Percentiles rank a stretch among this genome's conserved stretches.
These are phyloP conservation scores for Nigrospora sphaerica DNA, from an alignment of 2,329 filamentous ascomycete genomes.

Conservation along the genomic window DNA sequence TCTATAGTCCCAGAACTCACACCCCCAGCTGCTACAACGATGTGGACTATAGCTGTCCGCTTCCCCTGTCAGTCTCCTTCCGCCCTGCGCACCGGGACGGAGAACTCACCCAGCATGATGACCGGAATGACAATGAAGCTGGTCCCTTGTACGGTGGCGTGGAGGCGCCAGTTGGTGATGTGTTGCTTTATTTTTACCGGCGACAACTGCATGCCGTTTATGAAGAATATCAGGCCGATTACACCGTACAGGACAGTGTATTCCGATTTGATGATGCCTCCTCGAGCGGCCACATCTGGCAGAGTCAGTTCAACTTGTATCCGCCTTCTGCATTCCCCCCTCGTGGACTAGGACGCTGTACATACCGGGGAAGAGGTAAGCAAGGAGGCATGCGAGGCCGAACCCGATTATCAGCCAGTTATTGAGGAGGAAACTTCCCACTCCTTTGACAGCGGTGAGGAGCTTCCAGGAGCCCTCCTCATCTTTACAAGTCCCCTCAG, in stretches of 20 bases:
- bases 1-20: slow-evolving; percentile 51
- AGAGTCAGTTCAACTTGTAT: slow-evolving; percentile 2
- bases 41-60: slow-evolving; percentile 33
- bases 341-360: slow-evolving; percentile 6
- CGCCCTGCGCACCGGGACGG: background rate
- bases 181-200: slow-evolving; percentile 54
- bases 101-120: slow-evolving; percentile 45
- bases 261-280: slow-evolving; percentile 44
- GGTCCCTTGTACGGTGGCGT: slow-evolving; percentile 59
- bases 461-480: slow-evolving; percentile 3
- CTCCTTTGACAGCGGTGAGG: slow-evolving; percentile 5
- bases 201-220: slow-evolving; percentile 63
- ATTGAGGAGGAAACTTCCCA: slow-evolving; percentile 13
- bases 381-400: slow-evolving; percentile 19
- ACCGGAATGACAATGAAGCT: slow-evolving; percentile 61
- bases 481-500: slow-evolving; percentile 3
- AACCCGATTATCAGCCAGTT: slow-evolving; percentile 24
- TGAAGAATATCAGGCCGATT: slow-evolving; percentile 62
- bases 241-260: slow-evolving; percentile 61
- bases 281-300: slow-evolving; percentile 38
- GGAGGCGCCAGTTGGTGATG: slow-evolving; percentile 59
- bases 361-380: slow-evolving; percentile 35
- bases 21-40: slow-evolving; percentile 37
- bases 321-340: no score
- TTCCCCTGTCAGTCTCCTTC: slow-evolving; percentile 7